Evolutionary conservation across 2,329 filamentous ascomycete species (phyloP).

Genomic region (Penicillium occitanis): DNA sequence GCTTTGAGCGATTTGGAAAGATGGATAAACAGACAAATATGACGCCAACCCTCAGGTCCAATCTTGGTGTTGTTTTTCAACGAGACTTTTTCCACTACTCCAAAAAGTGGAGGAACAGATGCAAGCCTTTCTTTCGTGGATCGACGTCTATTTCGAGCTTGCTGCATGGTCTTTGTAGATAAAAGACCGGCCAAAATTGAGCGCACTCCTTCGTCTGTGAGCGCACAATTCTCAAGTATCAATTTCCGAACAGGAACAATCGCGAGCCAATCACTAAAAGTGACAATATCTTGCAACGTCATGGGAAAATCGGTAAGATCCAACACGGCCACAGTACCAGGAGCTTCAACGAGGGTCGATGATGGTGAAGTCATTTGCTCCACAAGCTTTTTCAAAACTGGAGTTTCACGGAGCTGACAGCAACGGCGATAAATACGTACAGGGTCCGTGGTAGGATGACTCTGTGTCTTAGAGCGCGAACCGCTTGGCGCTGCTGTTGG

Average conservation of each 20-base stretch:
- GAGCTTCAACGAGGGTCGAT: constrained; percentile 62
- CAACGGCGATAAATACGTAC: constrained; percentile 90
- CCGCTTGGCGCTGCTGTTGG: constrained; percentile 35
- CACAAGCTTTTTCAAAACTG: constrained; percentile 86
- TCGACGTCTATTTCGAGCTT: constrained; percentile 52
- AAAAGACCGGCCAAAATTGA: constrained; percentile 83
- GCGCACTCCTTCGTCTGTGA: constrained; percentile 82
- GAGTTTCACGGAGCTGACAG: constrained; percentile 89
- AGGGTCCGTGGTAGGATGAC: constrained; percentile 81
- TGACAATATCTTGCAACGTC: constrained; percentile 78
- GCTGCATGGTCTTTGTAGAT: constrained; percentile 68
- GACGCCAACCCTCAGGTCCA: constrained; percentile 82
- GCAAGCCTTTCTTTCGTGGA: constrained; percentile 38
- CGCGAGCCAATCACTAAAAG: constrained; percentile 88
- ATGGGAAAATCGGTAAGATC: constrained; percentile 83
- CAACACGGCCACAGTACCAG: constrained; percentile 76
- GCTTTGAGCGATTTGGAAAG: constrained; percentile 83
- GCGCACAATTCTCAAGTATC: constrained; percentile 79
- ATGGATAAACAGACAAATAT: constrained; percentile 85
- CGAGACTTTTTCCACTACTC: constrained; percentile 80
- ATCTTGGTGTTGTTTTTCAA: constrained; percentile 88
- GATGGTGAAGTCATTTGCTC: constrained; percentile 75
- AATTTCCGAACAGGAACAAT: constrained; percentile 88
- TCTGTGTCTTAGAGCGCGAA: constrained; percentile 55
- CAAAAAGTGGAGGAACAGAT: constrained; percentile 45